Conservation (phyloP, 192 early-diverging fungal species). For the Mortierella alpina region DNA sequence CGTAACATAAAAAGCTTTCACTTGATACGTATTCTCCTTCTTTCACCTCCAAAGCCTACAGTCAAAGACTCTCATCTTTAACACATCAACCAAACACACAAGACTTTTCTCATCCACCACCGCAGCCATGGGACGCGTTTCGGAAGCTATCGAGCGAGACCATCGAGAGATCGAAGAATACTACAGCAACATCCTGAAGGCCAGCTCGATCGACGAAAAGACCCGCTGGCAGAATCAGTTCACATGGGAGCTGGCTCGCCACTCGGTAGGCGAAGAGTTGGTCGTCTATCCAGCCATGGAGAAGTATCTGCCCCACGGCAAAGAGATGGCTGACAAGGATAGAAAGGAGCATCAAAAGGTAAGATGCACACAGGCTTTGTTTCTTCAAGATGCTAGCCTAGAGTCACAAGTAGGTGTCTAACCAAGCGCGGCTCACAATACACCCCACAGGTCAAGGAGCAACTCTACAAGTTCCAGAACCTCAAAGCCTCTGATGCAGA, state of each 20-base stretch:
- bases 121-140: slow-evolving; percentile 3
- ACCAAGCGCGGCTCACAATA: background rate
- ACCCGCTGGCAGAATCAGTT: slow-evolving; percentile 44
- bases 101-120: no score
- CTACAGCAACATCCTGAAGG: slow-evolving; percentile 26
- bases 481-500: slow-evolving; percentile 32
- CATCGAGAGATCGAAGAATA: slow-evolving; percentile 32
- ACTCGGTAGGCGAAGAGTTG: slow-evolving; percentile 57
- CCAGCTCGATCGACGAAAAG: slow-evolving; percentile 17
- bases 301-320: slow-evolving; percentile 34
- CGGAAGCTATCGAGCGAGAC: slow-evolving; percentile 27
- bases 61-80: no score
- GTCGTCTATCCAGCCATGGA: slow-evolving; percentile 55
- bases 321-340: slow-evolving; percentile 48
- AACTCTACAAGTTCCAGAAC: slow-evolving; percentile 43
- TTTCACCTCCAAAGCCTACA: no score
- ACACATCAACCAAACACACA: no score
- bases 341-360: slow-evolving; percentile 47
- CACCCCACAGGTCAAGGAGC: slow-evolving; percentile 48
- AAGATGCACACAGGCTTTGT: background rate
- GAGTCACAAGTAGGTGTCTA: background rate
- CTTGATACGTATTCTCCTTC: no score
- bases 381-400: background rate
- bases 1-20: no score
- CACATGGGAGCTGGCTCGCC: slow-evolving; percentile 50